These are phyloP conservation scores for Cercospora zeae-maydis DNA, from an alignment of 2,329 filamentous ascomycete species.

Conservation along the genomic window DNA sequence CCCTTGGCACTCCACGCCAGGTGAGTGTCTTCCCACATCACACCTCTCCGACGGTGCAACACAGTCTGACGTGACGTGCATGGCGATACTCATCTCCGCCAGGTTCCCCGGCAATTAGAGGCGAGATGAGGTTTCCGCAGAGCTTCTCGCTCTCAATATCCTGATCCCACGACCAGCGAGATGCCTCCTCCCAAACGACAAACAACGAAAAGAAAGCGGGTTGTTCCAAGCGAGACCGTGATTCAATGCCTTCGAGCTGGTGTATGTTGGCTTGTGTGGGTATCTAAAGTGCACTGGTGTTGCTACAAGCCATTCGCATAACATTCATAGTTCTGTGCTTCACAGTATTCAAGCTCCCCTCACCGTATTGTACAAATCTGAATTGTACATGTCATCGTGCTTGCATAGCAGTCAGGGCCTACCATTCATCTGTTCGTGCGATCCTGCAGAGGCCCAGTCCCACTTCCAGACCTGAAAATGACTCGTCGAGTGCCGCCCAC, in stretches of 20 bases:
- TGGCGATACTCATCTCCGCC: not conserved
- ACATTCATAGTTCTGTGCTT: conserved; percentile 5
- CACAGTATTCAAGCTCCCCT: conserved; percentile 1
- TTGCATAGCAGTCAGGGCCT: not conserved
- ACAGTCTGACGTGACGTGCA: not conserved
- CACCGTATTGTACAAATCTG: not conserved
- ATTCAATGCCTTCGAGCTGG: not conserved
- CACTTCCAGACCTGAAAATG: conserved; percentile 50
- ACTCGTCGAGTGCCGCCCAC: conserved; percentile 70
- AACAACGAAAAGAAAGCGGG: not conserved
- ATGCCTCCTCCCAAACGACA: not conserved
- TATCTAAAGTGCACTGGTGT: not conserved
- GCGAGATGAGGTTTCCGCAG: no score
- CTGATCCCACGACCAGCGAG: no score
- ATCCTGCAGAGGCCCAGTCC: not conserved
- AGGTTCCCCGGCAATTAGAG: no score
- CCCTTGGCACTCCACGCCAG: not conserved
- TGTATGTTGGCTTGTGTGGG: not conserved
- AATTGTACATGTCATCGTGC: not conserved
- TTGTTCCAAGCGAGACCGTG: not conserved
- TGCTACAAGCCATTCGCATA: not conserved
- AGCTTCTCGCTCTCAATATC: no score
- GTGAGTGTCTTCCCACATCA: not conserved
- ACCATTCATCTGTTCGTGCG: not conserved
- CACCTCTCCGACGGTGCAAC: not conserved